Base-by-base conservation (phyloP, 2,329 filamentous ascomycete species). In the Monilinia laxa region DNA sequence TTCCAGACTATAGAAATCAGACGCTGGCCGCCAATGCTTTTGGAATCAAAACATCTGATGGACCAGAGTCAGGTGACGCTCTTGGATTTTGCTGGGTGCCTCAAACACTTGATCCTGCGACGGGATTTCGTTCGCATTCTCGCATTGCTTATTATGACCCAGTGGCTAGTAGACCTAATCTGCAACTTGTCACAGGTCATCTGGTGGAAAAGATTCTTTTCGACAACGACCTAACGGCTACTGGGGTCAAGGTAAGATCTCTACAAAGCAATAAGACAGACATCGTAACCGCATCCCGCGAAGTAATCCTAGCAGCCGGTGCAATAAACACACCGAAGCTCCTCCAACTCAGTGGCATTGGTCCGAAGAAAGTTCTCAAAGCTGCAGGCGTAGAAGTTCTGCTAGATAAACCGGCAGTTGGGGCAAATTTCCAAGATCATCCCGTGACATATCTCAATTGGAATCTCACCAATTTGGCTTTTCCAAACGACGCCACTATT, bases 241-340 rank as follows among this genome's bases (percentile, higher is more conserved):
- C 40, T 16, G 52, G 62, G 11, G 59, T 67, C 9, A 47, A 51
- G 59, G 40, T 65, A 69, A 16, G 62, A 62, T 40, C 49, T 45
- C 31, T 53, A 23, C 31, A 42, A 12, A n/a, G 40, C 9, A 55
- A 47, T 18, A 62, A 53, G 49, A 62, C 59, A 62, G 42, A 20
- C n/a, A 52, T 38, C 11, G n/a, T 62, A 11, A 53, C 47, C 38
- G 40, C 62, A 38, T 47, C 25, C n/a, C 49, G 35, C 35, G 80
- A 83, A 69, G 80, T 83, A 42, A 81, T 83, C 68, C 65, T 83
- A 14, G 75, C 80, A 5, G 81, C 78, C 31, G 81, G 82, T 40
- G 71, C 79, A 12, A 79, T 79, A 73, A 79, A 80, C 71, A 78
- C 78, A 0, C 80, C 80, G 5, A 78, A 81, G 68, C 72, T 82